A percentile compares a stretch with the other conserved stretches of the same genome.
phyloP scores from a whole-genome alignment of 2,329 filamentous ascomycete genomes.

The Botrytis cinerea region DNA sequence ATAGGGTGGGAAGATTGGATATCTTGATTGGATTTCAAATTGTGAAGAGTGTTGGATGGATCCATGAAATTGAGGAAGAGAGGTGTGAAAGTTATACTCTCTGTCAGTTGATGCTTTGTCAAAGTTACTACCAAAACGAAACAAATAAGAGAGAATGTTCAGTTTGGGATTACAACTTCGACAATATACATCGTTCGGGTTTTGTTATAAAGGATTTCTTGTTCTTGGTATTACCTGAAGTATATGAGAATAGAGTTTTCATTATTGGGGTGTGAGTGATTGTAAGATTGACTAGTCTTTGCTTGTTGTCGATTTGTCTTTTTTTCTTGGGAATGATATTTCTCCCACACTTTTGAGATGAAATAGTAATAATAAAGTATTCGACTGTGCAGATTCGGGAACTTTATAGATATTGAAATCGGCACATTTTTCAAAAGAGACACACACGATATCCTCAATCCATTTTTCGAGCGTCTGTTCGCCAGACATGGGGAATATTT shows the following conservation, averaged over 20 bases:
- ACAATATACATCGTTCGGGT: too few relatives aligned
- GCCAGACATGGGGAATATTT: rapidly evolving
- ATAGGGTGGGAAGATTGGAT: background rate
- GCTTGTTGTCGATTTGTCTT: background rate
- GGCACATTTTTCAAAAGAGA: background rate
- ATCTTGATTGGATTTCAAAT: rapidly evolving
- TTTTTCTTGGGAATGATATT: background rate
- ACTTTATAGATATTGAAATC: background rate
- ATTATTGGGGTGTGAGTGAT: rapidly evolving
- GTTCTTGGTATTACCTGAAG: too few relatives aligned
- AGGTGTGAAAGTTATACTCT: background rate
- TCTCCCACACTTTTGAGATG: rapidly evolving
- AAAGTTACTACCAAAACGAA: too few relatives aligned
- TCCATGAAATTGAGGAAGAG: rapidly evolving
- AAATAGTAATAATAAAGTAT: rapidly evolving
- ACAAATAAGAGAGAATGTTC: too few relatives aligned
- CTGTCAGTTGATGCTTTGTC: background rate
- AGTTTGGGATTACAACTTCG: too few relatives aligned
- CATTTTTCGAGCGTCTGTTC: too few relatives aligned
- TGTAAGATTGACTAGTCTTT: background rate
- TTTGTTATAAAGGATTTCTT: too few relatives aligned
- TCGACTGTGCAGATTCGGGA: too few relatives aligned
- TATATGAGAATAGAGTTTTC: too few relatives aligned
- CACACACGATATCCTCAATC: background rate
- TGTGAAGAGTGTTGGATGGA: background rate